Percentiles rank a stretch among this genome's conserved stretches.
phyloP scores from a whole-genome alignment of 192 early-diverging fungal genomes.

The Mycoemilia scoparia region DNA sequence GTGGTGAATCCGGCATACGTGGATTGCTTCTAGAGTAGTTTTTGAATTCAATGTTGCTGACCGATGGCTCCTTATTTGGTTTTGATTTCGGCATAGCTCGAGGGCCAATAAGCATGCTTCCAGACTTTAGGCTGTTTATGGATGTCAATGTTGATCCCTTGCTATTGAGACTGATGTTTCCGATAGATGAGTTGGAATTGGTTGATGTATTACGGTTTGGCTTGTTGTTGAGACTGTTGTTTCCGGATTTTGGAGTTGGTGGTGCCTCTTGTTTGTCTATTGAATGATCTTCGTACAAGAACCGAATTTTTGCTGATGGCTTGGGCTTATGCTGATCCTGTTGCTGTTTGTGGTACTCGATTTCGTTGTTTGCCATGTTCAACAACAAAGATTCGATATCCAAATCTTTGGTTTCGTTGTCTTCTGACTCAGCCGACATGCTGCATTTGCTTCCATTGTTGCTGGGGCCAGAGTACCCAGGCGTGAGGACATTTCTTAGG shows the following conservation, averaged over 20 bases:
- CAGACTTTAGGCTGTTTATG: slow-evolving; percentile 7
- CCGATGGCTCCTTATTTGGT: too few species aligned
- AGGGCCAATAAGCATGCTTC: slow-evolving; percentile 29
- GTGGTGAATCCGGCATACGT: slow-evolving; percentile 7
- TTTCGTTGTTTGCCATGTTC: slow-evolving; percentile 28
- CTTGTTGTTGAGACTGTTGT: slow-evolving; percentile 1
- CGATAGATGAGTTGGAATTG: slow-evolving; percentile 25
- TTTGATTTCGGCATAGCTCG: slow-evolving; percentile 21
- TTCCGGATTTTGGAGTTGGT: slow-evolving; percentile 1
- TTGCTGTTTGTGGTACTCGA: slow-evolving; percentile 29
- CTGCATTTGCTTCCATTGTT: background rate
- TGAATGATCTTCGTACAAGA: slow-evolving; percentile 26
- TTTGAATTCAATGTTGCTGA: too few species aligned
- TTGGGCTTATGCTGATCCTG: slow-evolving; percentile 24
- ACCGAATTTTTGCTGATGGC: slow-evolving; percentile 26
- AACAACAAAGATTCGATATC: slow-evolving; percentile 26
- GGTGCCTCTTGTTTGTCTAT: slow-evolving; percentile 1
- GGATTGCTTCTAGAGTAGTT: slow-evolving; percentile 11
- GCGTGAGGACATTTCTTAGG: slow-evolving; percentile 25
- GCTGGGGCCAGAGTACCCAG: slow-evolving; percentile 10
- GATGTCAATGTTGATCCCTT: slow-evolving; percentile 16
- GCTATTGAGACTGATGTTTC: slow-evolving; percentile 26
- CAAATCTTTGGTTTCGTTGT: slow-evolving; percentile 11
- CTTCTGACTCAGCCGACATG: background rate
- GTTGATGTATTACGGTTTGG: background rate